Evolutionary conservation across 139 green algal species (phyloP), one percentile per base, ranked within the genome.

Genomic region (Tetraselmis chui): DNA sequence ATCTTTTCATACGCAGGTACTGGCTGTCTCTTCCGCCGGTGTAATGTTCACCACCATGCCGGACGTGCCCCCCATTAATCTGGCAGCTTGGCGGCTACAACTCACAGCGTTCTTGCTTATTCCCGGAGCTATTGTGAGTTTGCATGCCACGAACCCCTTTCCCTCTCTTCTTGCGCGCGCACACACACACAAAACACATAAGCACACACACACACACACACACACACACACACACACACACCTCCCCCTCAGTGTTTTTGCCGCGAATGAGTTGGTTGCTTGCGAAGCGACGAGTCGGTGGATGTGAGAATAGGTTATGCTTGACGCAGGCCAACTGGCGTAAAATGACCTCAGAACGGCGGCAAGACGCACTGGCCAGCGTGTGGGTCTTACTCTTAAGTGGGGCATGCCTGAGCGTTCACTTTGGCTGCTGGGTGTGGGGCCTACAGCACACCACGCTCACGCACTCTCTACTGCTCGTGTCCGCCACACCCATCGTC

Each of bases 361-460:
- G 31, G 30, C 79, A 77, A 25, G 25, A 32, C 27, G 67, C 82
- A 18, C 31, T 87, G 28, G n/a, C n/a, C 28, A 77, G 58, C 28
- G 26, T 30, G 59, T 59, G 29, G 1, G 82, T 84, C 58, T 86
- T 93, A 29, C 59, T 59, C 0, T 45, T 75, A 28, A 92, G 85
- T 75, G 92, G 91, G 31, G 59, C 77, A 1, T 88, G 76, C 30
- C 87, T 97, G n/a, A 91, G 85, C 28, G 30, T 94, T 1, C 93
- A 97, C 83, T 96, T 96, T 83, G 90, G 82, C 23, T 5, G 74
- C 0, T 95, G 90, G 90, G 93, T 96, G 18, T 89, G 80, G 86
- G 85, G 84, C 23, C 83, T 95, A 58, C 59, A 94, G 81, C 83
- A 88, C 82, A 96, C 93, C 30, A 86, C 31, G n/a, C 89, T 97